Evolutionary conservation across 805 yeast species (phyloP).

Genomic region (Henningerozyma blattae): DNA sequence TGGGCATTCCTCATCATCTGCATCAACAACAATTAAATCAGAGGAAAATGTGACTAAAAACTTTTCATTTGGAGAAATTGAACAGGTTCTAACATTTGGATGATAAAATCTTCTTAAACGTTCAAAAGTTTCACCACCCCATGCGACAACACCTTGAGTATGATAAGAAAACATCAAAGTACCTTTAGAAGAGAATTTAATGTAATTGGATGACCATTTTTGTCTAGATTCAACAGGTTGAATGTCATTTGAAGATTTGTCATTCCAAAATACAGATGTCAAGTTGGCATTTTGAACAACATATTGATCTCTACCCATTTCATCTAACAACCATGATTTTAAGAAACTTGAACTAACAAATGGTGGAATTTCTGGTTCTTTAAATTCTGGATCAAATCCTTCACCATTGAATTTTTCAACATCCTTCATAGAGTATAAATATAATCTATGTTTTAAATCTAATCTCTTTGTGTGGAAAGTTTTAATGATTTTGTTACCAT

Average conservation of each 20-base stretch:
- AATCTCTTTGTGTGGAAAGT: slow-evolving; percentile 79
- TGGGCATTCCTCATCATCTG: slow-evolving; percentile 56
- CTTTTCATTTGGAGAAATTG: slow-evolving; percentile 86
- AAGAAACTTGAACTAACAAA: slow-evolving; percentile 71
- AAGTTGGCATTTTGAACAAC: slow-evolving; percentile 66
- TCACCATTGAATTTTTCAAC: slow-evolving; percentile 68
- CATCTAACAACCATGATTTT: slow-evolving; percentile 85
- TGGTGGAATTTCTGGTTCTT: slow-evolving; percentile 61
- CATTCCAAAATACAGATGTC: slow-evolving; percentile 82
- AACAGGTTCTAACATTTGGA: slow-evolving; percentile 78
- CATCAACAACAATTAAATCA: slow-evolving; percentile 59
- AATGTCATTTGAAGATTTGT: slow-evolving; percentile 59
- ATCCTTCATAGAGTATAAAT: slow-evolving; percentile 72
- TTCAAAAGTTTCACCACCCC: slow-evolving; percentile 83
- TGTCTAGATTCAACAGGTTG: slow-evolving; percentile 65
- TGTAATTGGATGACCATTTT: slow-evolving; percentile 79
- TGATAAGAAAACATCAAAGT: slow-evolving; percentile 77
- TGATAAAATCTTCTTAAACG: slow-evolving; percentile 72
- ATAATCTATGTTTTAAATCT: slow-evolving; percentile 84
- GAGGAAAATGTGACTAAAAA: slow-evolving; percentile 85
- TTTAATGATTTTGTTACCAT: slow-evolving; percentile 70
- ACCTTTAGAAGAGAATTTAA: slow-evolving; percentile 90
- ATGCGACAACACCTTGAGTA: slow-evolving; percentile 87
- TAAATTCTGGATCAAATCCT: slow-evolving; percentile 46
- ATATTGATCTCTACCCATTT: slow-evolving; percentile 81